Evolutionary conservation across 305 asterid genomes (phyloP).

Genomic region (Rubia peregrina): DNA sequence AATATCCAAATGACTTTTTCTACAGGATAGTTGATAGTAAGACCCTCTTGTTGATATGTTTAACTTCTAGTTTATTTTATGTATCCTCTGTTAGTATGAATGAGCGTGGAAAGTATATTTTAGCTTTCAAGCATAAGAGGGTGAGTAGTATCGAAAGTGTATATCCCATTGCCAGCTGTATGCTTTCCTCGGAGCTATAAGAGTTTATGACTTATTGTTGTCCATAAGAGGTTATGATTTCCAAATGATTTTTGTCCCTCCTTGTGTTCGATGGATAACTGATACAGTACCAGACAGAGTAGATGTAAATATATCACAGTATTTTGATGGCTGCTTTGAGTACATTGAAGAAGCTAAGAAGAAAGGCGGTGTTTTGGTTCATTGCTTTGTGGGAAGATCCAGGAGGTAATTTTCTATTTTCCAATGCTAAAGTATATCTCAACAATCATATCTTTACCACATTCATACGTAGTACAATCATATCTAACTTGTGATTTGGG

Average conservation of each 20-base stretch:
- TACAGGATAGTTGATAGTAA: slow-evolving; percentile 53
- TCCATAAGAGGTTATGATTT: slow-evolving; percentile 4
- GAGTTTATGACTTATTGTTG: not conserved
- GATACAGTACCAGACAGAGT: slow-evolving; percentile 57
- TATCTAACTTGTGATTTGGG: not conserved
- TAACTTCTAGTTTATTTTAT: not conserved
- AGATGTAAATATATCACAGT: slow-evolving; percentile 38
- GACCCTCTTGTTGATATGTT: slow-evolving; percentile 8
- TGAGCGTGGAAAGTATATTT: not conserved
- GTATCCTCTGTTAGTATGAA: not conserved
- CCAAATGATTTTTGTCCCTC: not conserved
- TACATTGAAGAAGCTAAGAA: slow-evolving; percentile 73
- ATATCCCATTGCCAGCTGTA: not conserved
- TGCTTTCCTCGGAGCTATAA: not conserved
- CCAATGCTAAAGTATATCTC: not conserved
- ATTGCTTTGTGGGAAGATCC: slow-evolving; percentile 80
- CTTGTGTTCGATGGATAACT: slow-evolving; percentile 17
- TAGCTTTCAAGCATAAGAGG: not conserved
- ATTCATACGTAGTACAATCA: not conserved
- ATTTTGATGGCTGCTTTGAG: slow-evolving; percentile 60
- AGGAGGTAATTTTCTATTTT: slow-evolving; percentile 40
- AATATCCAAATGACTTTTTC: slow-evolving; percentile 49
- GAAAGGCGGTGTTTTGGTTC: slow-evolving; percentile 57
- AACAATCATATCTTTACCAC: not conserved
- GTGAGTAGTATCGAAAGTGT: not conserved